Evolutionary conservation across 2,329 filamentous ascomycete species (phyloP), one percentile per base, ranked within the genome.

Genomic region (Parastagonospora nodorum): DNA sequence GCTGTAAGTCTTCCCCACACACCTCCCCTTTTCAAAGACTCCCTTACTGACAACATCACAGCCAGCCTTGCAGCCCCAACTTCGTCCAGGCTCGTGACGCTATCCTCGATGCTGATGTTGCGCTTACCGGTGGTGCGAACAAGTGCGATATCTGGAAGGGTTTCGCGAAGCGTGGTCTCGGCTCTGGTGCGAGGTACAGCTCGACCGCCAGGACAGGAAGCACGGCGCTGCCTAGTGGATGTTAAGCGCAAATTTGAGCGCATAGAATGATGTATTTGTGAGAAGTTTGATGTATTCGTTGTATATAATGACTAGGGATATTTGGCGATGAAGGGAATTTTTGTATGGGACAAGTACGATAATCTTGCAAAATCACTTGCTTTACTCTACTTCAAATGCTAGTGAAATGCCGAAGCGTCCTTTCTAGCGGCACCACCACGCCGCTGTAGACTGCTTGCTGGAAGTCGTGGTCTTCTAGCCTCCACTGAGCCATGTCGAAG

Each of bases 151-250:
- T 84, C 50, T 84, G 82, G 82, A 80, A 59, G n/a, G 82, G 62
- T 0, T 84, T 84, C 57, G 81, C 82, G 1, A 84, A 84, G 76
- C 72, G 82, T 42, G 82, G 82, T 12, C 64, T 84, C 1, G 82
- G 82, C 29, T 52, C 57, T 19, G 60, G 56, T 37, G 69, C 68
- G 1, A 55, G 48, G 30, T 70, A 68, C 50, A 57, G 51, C 35
- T 10, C 51, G 2, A 59, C 31, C 50, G 45, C 24, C 0, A 56
- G 67, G 32, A 67, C 58, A 1, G 54, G 63, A 14, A 64, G 57
- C 45, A 66, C 66, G 40, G 58, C 54, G 30, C 40, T 71, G 4
- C 68, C 68, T 10, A 24, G 9, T 30, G 42, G 42, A 15, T 45
- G 42, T 33, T 45, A 45, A 31, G 12, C 37, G 19, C 10, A 15